Evolutionary conservation across 2,329 filamentous ascomycete species (phyloP).

Genomic region (Nannizziopsis barbatae): DNA sequence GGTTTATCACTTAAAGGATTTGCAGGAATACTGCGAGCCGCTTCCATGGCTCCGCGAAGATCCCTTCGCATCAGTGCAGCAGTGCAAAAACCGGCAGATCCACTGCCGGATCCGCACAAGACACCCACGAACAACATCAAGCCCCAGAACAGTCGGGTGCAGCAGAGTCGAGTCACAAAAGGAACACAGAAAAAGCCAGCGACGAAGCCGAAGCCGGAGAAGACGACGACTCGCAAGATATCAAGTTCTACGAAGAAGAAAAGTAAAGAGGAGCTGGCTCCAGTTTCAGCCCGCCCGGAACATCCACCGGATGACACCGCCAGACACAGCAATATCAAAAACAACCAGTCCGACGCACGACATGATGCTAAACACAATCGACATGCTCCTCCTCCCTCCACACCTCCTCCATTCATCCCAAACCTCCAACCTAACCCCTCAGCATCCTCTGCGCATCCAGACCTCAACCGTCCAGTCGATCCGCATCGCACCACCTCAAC

Average conservation of each 20-base stretch:
- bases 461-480: constrained; percentile 36
- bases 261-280: not conserved
- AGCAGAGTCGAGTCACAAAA: constrained; percentile 25
- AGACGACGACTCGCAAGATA: constrained; percentile 4
- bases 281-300: not conserved
- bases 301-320: not conserved
- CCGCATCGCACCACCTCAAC: constrained; percentile 39
- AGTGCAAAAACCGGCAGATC: constrained; percentile 17
- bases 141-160: constrained; percentile 17
- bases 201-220: constrained; percentile 8
- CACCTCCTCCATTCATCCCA: constrained; percentile 24
- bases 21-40: not conserved
- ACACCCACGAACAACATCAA: no score
- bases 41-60: constrained; percentile 43
- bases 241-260: not conserved
- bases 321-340: constrained; percentile 3
- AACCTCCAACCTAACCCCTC: constrained; percentile 21
- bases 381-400: constrained; percentile 6
- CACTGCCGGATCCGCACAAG: constrained; percentile 18
- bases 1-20: not conserved
- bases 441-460: constrained; percentile 24
- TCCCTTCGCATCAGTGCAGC: constrained; percentile 39
- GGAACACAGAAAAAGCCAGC: constrained; percentile 17
- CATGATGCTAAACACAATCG: constrained; percentile 11
- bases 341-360: constrained; percentile 3